Evolutionary conservation across 495 filamentous ascomycete genomes (phyloP).

Genomic region (Astrocystis sublimbata): DNA sequence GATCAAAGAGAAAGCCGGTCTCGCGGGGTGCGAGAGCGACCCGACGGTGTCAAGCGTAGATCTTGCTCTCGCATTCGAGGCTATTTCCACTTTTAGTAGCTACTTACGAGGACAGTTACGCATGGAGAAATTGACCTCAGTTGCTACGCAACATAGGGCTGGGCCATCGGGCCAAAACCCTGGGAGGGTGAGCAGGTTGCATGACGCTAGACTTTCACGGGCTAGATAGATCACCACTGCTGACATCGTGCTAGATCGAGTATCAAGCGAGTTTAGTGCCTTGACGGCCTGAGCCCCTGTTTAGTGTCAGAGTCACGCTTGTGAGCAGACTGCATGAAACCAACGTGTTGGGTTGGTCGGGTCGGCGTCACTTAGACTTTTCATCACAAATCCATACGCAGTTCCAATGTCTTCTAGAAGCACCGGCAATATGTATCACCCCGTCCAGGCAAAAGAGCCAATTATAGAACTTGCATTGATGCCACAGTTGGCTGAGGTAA

Average conservation of each 20-base stretch:
- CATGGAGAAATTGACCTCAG: too few species aligned
- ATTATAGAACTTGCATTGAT: constrained; percentile 39
- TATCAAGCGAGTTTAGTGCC: too few species aligned
- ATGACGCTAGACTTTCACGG: constrained; percentile 31
- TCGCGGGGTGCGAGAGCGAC: constrained; percentile 32
- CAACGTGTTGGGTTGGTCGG: constrained; percentile 20
- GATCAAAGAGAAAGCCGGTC: constrained; percentile 32
- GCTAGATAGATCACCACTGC: background rate
- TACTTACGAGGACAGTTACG: too few species aligned
- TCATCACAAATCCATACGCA: constrained; percentile 10
- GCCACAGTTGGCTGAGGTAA: constrained; percentile 45
- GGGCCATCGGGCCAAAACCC: too few species aligned
- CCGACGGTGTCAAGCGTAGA: constrained; percentile 32
- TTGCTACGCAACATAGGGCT: too few species aligned
- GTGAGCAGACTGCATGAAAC: constrained; percentile 43
- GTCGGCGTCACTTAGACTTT: constrained; percentile 20
- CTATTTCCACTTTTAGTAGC: background rate
- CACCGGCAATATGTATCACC: constrained; percentile 36
- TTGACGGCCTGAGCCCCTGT: too few species aligned
- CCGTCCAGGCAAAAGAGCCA: constrained; percentile 32
- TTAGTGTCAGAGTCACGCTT: constrained; percentile 24
- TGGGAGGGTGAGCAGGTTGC: constrained; percentile 44
- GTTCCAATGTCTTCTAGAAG: constrained; percentile 29
- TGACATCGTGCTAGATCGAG: background rate
- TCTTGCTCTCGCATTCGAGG: constrained; percentile 7